A percentile compares a stretch with the other conserved stretches of the same genome.
phyloP scores from a whole-genome alignment of 2,329 filamentous ascomycete genomes.

The Aphanoascus verrucosus region DNA sequence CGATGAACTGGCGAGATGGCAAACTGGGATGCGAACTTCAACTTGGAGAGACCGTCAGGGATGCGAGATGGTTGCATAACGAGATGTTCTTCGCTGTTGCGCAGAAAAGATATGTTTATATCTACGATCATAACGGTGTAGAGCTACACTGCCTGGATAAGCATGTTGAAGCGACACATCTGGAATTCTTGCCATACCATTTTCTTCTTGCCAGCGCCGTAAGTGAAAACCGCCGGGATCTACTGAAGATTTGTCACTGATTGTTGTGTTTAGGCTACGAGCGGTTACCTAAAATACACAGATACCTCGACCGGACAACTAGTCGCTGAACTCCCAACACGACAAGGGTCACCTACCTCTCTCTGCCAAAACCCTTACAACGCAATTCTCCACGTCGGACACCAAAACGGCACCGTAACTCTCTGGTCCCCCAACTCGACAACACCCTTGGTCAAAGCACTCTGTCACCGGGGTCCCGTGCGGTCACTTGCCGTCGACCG shows the following conservation, averaged over 20 bases:
- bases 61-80: slow-evolving; percentile 87
- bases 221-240: slow-evolving; percentile 30
- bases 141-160: slow-evolving; percentile 87
- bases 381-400: slow-evolving; percentile 80
- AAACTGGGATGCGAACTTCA: slow-evolving; percentile 87
- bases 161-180: slow-evolving; percentile 80
- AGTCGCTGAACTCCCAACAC: slow-evolving; percentile 74
- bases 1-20: slow-evolving; percentile 90
- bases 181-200: slow-evolving; percentile 94
- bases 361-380: slow-evolving; percentile 86
- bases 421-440: slow-evolving; percentile 90
- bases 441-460: slow-evolving; percentile 77
- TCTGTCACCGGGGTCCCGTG: slow-evolving; percentile 82
- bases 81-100: slow-evolving; percentile 88
- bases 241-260: background rate
- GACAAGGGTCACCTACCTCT: slow-evolving; percentile 70
- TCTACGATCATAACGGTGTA: slow-evolving; percentile 83
- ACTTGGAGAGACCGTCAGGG: slow-evolving; percentile 77
- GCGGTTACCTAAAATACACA: slow-evolving; percentile 83
- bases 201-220: slow-evolving; percentile 82
- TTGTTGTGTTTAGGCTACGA: slow-evolving; percentile 48
- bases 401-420: slow-evolving; percentile 89
- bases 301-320: slow-evolving; percentile 89
- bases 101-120: slow-evolving; percentile 94
- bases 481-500: slow-evolving; percentile 75